Evolutionary conservation across 805 yeast genomes (phyloP), one percentile per base, ranked within the genome.

Genomic region (Naumovozyma dairenensis): DNA sequence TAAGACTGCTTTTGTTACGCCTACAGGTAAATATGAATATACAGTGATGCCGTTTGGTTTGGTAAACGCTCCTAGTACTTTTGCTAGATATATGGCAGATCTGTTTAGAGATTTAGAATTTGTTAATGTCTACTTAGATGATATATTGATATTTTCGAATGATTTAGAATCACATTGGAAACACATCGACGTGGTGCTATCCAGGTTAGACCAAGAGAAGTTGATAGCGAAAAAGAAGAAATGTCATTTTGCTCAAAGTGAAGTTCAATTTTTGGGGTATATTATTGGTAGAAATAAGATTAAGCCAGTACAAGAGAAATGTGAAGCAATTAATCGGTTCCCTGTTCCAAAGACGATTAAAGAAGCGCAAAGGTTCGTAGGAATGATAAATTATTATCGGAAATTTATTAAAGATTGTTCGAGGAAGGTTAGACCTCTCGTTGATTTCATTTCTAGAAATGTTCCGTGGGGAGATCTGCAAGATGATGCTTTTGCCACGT

Each of bases 11-110:
- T 40, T 38, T 31, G 34, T 36, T 6, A 43, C 39, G 13, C 39
- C 39, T n/a, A 20, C 25, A 7, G 45, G 45, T 15, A 33, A 45
- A 19, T 38, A 37, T 16, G 37, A 39, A 25, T 43, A 37, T n/a
- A 20, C 22, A 7, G 48, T 40, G 2, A 43, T 47, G 48, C 49
- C 45, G 1, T 36, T 48, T 32, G 49, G 49, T 3, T 20, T 38
- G 7, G 32, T 31, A 3, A 43, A 44, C 24, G 44, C 47, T 3
- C 47, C 46, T 4, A 31, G 37, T 14, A 44, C 48, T 1, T 46
- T 48, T 29, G 35, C 42, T 5, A 17, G 46, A 3, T 40, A 40
- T 25, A 46, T 46, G 48, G 35, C 47, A n/a, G 44, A 39, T 16
- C 12, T 44, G 2, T 40, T 44, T 33, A 34, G 45, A 7, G 42